Evolutionary conservation across 129 eudicot species (phyloP).

Genomic region (Smallanthus sonchifolius): DNA sequence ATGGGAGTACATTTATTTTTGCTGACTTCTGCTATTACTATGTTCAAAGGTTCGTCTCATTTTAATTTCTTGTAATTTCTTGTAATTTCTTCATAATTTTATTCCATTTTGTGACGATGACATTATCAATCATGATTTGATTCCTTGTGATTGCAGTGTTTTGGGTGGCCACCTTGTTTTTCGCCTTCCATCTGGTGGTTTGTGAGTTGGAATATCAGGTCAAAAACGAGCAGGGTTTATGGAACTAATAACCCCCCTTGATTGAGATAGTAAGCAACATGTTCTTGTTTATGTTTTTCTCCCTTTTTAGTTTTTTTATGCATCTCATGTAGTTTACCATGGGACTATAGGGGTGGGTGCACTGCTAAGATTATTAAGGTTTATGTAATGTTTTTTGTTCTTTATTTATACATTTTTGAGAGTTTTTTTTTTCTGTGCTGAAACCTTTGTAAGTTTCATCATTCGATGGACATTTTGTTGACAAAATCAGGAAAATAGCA

Average conservation of each 20-base stretch:
- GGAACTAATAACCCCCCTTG: slow-evolving; percentile 5
- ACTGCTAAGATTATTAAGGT: slow-evolving; percentile 10
- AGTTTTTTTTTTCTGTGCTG: neutral
- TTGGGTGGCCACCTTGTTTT: slow-evolving; percentile 52
- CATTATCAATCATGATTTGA: neutral
- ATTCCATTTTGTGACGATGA: neutral
- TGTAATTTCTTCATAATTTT: neutral
- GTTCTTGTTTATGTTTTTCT: neutral
- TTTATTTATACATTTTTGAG: neutral
- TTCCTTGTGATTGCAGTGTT: slow-evolving; percentile 34
- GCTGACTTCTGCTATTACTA: neutral
- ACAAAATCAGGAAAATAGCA: no score
- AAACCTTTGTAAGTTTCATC: no score
- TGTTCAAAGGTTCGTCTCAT: neutral
- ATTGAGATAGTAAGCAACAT: slow-evolving; percentile 21
- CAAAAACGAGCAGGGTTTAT: neutral
- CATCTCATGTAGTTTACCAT: neutral
- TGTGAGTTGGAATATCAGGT: slow-evolving; percentile 18
- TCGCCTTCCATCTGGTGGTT: slow-evolving; percentile 60
- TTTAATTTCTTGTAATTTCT: no score
- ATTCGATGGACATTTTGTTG: no score
- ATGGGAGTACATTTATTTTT: neutral
- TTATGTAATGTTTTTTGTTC: neutral
- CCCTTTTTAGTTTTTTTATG: neutral
- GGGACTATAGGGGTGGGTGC: neutral